Conservation (phyloP, 169 alveolate genomes). For the Plasmodium falciparum region DNA sequence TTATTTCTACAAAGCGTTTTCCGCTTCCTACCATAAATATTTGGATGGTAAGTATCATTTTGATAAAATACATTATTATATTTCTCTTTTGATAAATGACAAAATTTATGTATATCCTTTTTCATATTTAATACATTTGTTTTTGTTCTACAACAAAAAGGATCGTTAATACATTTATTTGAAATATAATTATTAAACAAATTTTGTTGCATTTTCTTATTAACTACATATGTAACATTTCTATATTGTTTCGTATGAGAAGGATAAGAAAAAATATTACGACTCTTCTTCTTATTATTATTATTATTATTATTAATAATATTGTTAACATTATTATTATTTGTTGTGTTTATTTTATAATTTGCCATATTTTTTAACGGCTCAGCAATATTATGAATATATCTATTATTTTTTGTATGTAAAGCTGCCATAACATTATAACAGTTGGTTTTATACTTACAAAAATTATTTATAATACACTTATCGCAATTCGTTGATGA, state of each 20-base stretch:
- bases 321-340: conserved; percentile 4
- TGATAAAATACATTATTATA: not conserved
- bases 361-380: not conserved
- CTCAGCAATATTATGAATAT: too few species aligned
- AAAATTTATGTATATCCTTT: not conserved
- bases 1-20: not conserved
- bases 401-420: conserved; percentile 7
- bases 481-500: conserved; percentile 25
- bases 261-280: not conserved
- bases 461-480: conserved; percentile 39
- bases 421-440: conserved; percentile 14
- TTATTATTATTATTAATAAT: not conserved
- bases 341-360: conserved; percentile 19
- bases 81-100: not conserved
- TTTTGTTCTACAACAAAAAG: too few species aligned
- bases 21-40: too few species aligned
- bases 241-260: too few species aligned
- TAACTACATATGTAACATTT: too few species aligned
- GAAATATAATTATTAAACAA: too few species aligned
- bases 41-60: too few species aligned
- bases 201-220: too few species aligned
- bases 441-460: conserved; percentile 18
- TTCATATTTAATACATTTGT: not conserved
- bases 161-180: too few species aligned
- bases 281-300: not conserved